phyloP scores from a whole-genome alignment of 768 basidiomycete species.

The Auriscalpium vulgare region DNA sequence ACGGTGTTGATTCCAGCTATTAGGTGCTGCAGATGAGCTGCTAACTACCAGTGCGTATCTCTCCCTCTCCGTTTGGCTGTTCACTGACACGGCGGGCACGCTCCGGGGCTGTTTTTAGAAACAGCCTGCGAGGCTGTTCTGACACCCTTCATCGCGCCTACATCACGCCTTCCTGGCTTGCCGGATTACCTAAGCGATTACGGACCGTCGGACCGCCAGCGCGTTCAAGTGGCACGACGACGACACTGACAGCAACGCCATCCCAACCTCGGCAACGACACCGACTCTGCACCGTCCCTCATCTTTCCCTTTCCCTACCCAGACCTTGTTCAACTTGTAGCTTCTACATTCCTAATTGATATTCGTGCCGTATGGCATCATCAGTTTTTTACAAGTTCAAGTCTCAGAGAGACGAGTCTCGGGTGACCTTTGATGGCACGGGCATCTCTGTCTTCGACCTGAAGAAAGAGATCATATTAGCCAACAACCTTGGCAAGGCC shows the following conservation, averaged over 20 bases:
- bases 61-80: no score
- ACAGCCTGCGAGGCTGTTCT: no score
- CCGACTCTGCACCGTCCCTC: not conserved
- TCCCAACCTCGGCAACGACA: not conserved
- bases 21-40: no score
- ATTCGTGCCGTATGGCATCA: constrained; percentile 55
- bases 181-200: no score
- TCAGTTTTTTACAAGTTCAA: constrained; percentile 98
- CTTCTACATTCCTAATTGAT: constrained; percentile 15
- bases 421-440: constrained; percentile 97
- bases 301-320: not conserved
- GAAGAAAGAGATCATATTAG: constrained; percentile 96
- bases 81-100: no score
- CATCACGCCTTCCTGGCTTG: no score
- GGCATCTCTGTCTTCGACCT: constrained; percentile 98
- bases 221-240: no score
- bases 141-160: no score
- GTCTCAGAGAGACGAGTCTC: constrained; percentile 88
- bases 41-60: no score
- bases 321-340: not conserved
- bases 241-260: not conserved
- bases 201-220: no score
- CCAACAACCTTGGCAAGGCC: constrained; percentile 92
- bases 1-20: no score
- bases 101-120: no score